Percentiles rank a stretch among this genome's conserved stretches.
phyloP scores from a whole-genome alignment of 1,284 basidiomycete species.

The Trametes hirsuta region DNA sequence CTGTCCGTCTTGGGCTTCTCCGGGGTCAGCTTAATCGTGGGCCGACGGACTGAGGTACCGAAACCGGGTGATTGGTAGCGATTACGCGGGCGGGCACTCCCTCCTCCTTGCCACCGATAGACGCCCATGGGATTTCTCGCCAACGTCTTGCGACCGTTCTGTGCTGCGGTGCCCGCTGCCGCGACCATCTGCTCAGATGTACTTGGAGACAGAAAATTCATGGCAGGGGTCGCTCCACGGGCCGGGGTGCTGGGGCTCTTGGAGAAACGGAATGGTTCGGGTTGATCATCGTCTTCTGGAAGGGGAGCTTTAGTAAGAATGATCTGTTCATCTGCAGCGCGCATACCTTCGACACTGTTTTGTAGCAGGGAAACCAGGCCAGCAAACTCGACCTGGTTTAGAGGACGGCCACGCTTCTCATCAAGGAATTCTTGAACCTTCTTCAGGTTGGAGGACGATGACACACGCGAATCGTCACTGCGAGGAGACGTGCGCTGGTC shows the following conservation, averaged over 20 bases:
- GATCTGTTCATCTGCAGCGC: background rate
- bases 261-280: slow-evolving; percentile 64
- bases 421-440: slow-evolving; percentile 29
- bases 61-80: slow-evolving; percentile 72
- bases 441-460: slow-evolving; percentile 22
- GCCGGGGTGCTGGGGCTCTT: slow-evolving; percentile 46
- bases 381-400: slow-evolving; percentile 52
- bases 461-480: slow-evolving; percentile 18
- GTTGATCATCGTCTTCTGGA: slow-evolving; percentile 34
- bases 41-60: slow-evolving; percentile 46
- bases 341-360: slow-evolving; percentile 43
- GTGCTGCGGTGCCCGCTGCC: slow-evolving; percentile 11
- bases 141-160: slow-evolving; percentile 52
- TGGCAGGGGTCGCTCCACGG: slow-evolving; percentile 46
- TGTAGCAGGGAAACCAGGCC: slow-evolving; percentile 57
- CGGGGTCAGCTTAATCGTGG: slow-evolving; percentile 42
- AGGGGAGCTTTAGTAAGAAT: background rate
- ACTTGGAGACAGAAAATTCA: slow-evolving; percentile 32
- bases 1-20: slow-evolving; percentile 50
- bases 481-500: slow-evolving; percentile 20
- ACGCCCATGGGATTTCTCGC: slow-evolving; percentile 71
- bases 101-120: slow-evolving; percentile 70
- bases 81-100: slow-evolving; percentile 66
- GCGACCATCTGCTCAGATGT: slow-evolving; percentile 17
- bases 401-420: slow-evolving; percentile 24